Evolutionary conservation across 78 protist species (phyloP), one percentile per base, ranked within the genome.

Genomic region (Dictyostelium firmibasis): DNA sequence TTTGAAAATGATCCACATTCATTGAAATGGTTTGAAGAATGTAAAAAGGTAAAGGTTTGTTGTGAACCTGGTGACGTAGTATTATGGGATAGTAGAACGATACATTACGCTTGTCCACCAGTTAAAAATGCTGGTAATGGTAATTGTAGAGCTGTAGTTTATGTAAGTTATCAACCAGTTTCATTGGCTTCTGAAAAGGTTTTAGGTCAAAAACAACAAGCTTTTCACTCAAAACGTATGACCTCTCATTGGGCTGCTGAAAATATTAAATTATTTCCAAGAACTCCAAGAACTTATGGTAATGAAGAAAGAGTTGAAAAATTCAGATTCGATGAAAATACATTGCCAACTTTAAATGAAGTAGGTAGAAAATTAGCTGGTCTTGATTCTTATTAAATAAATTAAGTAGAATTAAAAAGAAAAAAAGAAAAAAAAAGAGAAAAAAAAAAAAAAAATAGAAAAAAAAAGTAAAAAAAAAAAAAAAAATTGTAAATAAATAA

Each of bases 31-130:
- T 88, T 88, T 41, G 64, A 76, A 38, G 29, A 88, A 4, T 88
- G 93, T 31, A 76, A 88, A 64, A 60, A 64, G 62, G 44, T 88
- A 4, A 88, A 88, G 18, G 93, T 88, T 9, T 60, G 76, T 31
- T 88, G 93, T 79, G 74, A 88, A 29, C n/a, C 53, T 33, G 93
- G 93, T 64, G 93, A 88, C 79, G 13, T 88, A 3, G 93, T 88
- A 20, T 29, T 88, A 1, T 88, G 93, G 93, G 93, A 88, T 31
- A n/a, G 50, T 0, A 53, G 93, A 67, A 88, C 93, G 1, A 88
- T 88, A 41, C 93, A 88, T 44, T 76, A 20, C 8, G 93, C 93
- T 20, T 76, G 85, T 78, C 78, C 85, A 38, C 93, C 93, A 0
- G 81, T 47, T 9, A 47, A 47, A 50, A 0, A n/a, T 25, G n/a